phyloP scores from a whole-genome alignment of 1,284 basidiomycete genomes.

The Termitomyces sp. region DNA sequence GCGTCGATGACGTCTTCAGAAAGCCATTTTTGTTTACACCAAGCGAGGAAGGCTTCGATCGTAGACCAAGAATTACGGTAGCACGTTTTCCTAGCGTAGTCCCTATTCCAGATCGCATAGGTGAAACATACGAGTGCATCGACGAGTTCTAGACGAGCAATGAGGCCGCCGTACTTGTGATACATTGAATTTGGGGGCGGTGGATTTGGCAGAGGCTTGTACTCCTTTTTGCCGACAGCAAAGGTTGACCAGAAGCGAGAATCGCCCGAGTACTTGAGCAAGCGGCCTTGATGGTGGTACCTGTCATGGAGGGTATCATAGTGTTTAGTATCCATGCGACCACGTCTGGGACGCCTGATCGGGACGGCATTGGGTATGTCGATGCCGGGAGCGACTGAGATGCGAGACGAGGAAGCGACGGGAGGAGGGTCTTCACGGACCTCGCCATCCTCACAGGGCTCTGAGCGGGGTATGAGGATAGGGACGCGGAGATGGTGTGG shows the following conservation, averaged over 20 bases:
- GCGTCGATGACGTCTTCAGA: slow-evolving; percentile 59
- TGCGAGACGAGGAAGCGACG: slow-evolving; percentile 22
- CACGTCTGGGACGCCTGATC: slow-evolving; percentile 60
- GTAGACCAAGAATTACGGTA: slow-evolving; percentile 57
- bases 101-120: slow-evolving; percentile 68
- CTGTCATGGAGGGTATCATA: slow-evolving; percentile 56
- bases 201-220: slow-evolving; percentile 54
- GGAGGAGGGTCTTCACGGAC: slow-evolving; percentile 38
- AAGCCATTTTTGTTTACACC: slow-evolving; percentile 65
- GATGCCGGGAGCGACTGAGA: slow-evolving; percentile 27
- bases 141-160: slow-evolving; percentile 69
- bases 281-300: slow-evolving; percentile 57
- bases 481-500: slow-evolving; percentile 23
- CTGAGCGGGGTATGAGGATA: slow-evolving; percentile 35
- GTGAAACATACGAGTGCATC: slow-evolving; percentile 72
- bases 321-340: slow-evolving; percentile 38
- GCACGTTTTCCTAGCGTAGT: slow-evolving; percentile 48
- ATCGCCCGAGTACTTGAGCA: slow-evolving; percentile 73
- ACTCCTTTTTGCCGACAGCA: slow-evolving; percentile 57
- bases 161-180: slow-evolving; percentile 63
- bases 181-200: slow-evolving; percentile 60
- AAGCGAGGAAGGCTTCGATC: slow-evolving; percentile 56
- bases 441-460: slow-evolving; percentile 57
- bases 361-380: slow-evolving; percentile 45
- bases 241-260: slow-evolving; percentile 69